Evolutionary conservation across 169 alveolate genomes (phyloP).

Genomic region (Plasmodium relictum): DNA sequence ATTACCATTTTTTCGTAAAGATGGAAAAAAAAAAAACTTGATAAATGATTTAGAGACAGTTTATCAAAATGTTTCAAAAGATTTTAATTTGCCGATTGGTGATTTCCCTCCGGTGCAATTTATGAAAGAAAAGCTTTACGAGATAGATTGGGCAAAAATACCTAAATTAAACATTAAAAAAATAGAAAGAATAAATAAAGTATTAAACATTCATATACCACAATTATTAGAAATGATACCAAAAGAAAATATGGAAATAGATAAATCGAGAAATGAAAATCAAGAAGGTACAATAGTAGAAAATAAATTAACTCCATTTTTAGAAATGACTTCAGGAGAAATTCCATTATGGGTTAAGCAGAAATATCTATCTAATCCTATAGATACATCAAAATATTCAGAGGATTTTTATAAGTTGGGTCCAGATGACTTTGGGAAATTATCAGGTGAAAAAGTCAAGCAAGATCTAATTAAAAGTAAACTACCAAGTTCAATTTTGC

Average conservation of each 20-base stretch:
- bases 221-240: slow-evolving; percentile 79
- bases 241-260: slow-evolving; percentile 61
- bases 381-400: slow-evolving; percentile 68
- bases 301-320: slow-evolving; percentile 66
- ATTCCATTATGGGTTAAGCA: slow-evolving; percentile 74
- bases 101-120: slow-evolving; percentile 77
- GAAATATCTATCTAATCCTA: slow-evolving; percentile 45
- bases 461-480: slow-evolving; percentile 80
- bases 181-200: slow-evolving; percentile 74
- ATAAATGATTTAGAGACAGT: slow-evolving; percentile 47
- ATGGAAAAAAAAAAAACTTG: slow-evolving; percentile 32
- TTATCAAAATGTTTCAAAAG: slow-evolving; percentile 73
- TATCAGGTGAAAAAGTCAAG: slow-evolving; percentile 80
- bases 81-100: slow-evolving; percentile 75
- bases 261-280: slow-evolving; percentile 14
- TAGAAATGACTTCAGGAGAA: slow-evolving; percentile 58
- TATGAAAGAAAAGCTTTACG: slow-evolving; percentile 62
- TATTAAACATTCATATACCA: slow-evolving; percentile 76
- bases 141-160: slow-evolving; percentile 72
- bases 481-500: slow-evolving; percentile 79
- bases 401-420: slow-evolving; percentile 78
- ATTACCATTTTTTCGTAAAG: slow-evolving; percentile 71
- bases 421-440: slow-evolving; percentile 72
- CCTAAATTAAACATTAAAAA: slow-evolving; percentile 78
- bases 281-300: slow-evolving; percentile 74